Conservation (phyloP, 2,329 filamentous ascomycete genomes). For the Fusarium denticulatum region DNA sequence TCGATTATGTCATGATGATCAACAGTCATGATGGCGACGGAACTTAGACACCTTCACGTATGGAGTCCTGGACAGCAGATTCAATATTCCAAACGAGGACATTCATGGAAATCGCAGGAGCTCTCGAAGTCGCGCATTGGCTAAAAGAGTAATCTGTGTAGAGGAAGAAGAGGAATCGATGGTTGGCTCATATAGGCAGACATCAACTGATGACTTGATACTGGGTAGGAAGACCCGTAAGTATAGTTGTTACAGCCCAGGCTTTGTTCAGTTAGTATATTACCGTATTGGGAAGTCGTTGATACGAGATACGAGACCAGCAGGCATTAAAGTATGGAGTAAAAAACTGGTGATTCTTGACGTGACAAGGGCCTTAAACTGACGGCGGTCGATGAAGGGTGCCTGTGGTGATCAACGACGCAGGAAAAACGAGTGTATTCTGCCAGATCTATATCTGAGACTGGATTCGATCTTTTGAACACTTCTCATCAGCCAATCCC, state of each 20-base stretch:
- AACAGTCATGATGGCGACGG: conserved; percentile 21
- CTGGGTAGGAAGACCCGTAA: neutral
- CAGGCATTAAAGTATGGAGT: neutral
- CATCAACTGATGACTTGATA: neutral
- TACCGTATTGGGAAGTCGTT: neutral
- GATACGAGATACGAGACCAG: conserved; percentile 36
- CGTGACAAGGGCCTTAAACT: conserved; percentile 4
- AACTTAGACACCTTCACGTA: neutral
- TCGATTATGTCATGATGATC: conserved; percentile 21
- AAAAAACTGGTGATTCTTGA: neutral
- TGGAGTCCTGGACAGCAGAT: neutral
- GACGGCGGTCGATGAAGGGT: neutral
- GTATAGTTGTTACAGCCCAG: neutral
- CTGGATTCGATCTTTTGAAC: neutral
- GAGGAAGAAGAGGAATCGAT: neutral
- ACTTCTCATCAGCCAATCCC: neutral
- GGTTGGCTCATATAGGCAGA: conserved; percentile 8
- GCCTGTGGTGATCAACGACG: neutral
- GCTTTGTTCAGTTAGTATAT: neutral
- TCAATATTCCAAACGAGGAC: neutral
- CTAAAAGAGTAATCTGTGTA: neutral
- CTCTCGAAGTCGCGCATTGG: neutral
- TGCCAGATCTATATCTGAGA: neutral
- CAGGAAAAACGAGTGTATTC: neutral
- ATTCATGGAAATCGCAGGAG: neutral